phyloP scores from a whole-genome alignment of 192 early-diverging fungal species.

The Helicostylum pulchrum region DNA sequence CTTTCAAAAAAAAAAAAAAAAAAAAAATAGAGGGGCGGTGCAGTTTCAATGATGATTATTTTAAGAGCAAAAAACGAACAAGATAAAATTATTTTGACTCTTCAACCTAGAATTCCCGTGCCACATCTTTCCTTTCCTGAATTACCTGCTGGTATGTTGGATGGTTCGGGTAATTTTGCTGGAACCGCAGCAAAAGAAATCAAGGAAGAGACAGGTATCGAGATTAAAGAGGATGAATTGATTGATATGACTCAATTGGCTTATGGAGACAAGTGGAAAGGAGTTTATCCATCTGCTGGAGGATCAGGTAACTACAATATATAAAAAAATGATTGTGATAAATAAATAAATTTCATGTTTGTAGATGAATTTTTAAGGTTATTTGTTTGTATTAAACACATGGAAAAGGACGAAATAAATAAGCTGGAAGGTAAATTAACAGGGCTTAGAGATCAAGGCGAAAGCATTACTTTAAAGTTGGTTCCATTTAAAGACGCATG shows the following conservation, averaged over 20 bases:
- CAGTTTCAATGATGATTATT: constrained; percentile 69
- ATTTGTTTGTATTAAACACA: constrained; percentile 61
- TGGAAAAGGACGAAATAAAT: constrained; percentile 50
- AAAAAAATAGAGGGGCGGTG: constrained; percentile 74
- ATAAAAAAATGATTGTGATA: not conserved
- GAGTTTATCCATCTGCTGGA: constrained; percentile 73
- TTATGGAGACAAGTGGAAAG: constrained; percentile 41
- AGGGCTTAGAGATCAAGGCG: constrained; percentile 73
- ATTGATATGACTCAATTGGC: constrained; percentile 63
- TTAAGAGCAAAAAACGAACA: constrained; percentile 45
- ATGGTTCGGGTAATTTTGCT: constrained; percentile 67
- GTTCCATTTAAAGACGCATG: constrained; percentile 64
- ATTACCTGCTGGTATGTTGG: constrained; percentile 86
- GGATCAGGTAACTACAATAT: constrained; percentile 52
- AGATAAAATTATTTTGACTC: constrained; percentile 62
- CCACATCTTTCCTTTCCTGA: constrained; percentile 60
- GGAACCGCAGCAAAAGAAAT: constrained; percentile 78
- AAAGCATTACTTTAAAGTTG: constrained; percentile 68
- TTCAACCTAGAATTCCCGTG: constrained; percentile 73
- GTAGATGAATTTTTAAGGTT: constrained; percentile 68
- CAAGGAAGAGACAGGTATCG: constrained; percentile 71
- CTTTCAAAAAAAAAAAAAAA: constrained; percentile 20
- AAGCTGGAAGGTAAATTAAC: constrained; percentile 59
- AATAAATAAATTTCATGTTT: not conserved
- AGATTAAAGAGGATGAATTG: constrained; percentile 56